These are phyloP conservation scores for Isochrysis galbana DNA, from an alignment of 78 protist genomes.

Conservation along the genomic window DNA sequence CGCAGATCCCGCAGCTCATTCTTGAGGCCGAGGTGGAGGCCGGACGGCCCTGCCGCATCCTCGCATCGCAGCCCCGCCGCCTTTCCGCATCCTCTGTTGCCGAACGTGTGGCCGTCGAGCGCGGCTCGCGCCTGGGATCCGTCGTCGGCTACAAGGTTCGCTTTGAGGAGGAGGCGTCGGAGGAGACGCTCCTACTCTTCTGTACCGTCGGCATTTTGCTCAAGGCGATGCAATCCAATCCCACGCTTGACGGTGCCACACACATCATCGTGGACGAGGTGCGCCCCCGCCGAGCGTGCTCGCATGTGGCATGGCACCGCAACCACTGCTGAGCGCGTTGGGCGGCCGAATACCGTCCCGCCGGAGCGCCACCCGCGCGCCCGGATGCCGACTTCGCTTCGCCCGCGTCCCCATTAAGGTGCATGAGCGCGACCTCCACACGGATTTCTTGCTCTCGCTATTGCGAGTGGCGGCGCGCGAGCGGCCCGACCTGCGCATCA, in stretches of 20 bases:
- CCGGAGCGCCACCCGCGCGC: neutral
- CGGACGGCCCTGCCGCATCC: neutral
- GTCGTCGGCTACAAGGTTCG: constrained; percentile 81
- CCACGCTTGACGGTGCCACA: neutral
- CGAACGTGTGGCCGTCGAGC: constrained; percentile 81
- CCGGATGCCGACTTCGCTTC: neutral
- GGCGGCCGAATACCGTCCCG: neutral
- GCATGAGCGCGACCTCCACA: constrained; percentile 81
- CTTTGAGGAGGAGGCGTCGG: constrained; percentile 35
- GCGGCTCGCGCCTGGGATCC: constrained; percentile 44
- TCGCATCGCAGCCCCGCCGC: constrained; percentile 3
- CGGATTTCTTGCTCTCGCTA: constrained; percentile 69
- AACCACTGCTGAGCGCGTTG: too few relatives aligned
- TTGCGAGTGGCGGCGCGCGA: constrained; percentile 27
- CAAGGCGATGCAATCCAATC: neutral
- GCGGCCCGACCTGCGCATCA: constrained; percentile 50
- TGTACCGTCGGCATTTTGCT: constrained; percentile 54
- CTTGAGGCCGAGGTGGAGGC: neutral
- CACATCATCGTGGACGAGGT: constrained; percentile 50
- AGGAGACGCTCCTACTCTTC: constrained; percentile 68
- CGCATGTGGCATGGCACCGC: too few relatives aligned
- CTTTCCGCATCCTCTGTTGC: neutral
- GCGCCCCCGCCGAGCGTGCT: neutral
- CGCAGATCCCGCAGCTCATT: constrained; percentile 77
- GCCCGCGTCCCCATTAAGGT: constrained; percentile 26